Evolutionary conservation across 1,284 basidiomycete species (phyloP).

Genomic region (Coriolopsis trogii): DNA sequence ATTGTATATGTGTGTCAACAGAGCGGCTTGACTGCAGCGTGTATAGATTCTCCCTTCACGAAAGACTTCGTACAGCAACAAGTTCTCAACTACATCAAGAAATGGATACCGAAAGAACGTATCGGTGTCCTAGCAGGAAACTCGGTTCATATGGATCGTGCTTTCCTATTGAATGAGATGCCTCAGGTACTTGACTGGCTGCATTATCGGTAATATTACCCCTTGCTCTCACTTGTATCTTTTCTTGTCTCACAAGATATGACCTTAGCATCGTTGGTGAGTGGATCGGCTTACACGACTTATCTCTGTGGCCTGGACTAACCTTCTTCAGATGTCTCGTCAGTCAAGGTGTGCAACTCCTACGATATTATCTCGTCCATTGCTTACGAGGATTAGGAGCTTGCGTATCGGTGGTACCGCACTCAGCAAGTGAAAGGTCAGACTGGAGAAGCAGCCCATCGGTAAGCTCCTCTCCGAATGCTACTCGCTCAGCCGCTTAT

Average conservation of each 20-base stretch:
- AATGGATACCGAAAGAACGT: slow-evolving; percentile 66
- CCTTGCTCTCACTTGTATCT: not conserved
- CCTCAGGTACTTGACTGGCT: slow-evolving; percentile 74
- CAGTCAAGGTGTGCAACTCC: slow-evolving; percentile 61
- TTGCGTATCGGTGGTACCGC: slow-evolving; percentile 76
- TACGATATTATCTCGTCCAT: not conserved
- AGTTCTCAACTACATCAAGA: slow-evolving; percentile 71
- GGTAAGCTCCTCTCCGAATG: slow-evolving; percentile 45
- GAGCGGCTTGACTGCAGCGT: slow-evolving; percentile 76
- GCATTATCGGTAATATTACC: slow-evolving; percentile 68
- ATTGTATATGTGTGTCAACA: slow-evolving; percentile 30
- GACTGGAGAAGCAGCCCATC: slow-evolving; percentile 45
- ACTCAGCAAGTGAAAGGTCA: slow-evolving; percentile 29
- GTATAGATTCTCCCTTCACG: slow-evolving; percentile 62
- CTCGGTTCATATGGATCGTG: slow-evolving; percentile 78
- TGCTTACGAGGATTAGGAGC: slow-evolving; percentile 50
- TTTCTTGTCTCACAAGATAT: not conserved
- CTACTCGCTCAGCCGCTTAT: not conserved
- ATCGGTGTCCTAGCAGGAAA: slow-evolving; percentile 78
- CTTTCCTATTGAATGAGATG: slow-evolving; percentile 77
- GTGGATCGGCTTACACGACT: slow-evolving; percentile 8
- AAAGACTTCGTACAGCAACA: slow-evolving; percentile 55
- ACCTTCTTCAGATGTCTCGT: slow-evolving; percentile 65
- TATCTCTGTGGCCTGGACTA: not conserved
- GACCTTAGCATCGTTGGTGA: slow-evolving; percentile 28